A percentile compares a stretch with the other conserved stretches of the same genome.
Evolutionary conservation across 2,329 filamentous ascomycete species (phyloP).

Genomic region (Graphiopsis chlorocephala): DNA sequence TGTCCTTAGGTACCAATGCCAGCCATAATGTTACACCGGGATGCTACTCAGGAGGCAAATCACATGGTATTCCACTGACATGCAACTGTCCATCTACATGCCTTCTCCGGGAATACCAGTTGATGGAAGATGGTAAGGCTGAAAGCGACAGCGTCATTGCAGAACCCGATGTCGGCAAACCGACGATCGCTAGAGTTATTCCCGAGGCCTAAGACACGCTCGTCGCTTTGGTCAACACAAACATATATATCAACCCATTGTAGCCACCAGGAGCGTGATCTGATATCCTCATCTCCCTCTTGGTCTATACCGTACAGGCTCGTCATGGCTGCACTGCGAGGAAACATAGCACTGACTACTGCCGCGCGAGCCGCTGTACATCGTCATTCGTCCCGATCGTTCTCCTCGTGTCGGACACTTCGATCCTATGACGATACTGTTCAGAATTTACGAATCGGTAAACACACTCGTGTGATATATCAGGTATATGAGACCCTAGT

Average conservation of each 20-base stretch:
- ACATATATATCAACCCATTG: background rate
- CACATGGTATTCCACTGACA: too few species aligned
- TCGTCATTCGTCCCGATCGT: conserved; percentile 17
- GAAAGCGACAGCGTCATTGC: background rate
- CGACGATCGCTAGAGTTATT: conserved; percentile 10
- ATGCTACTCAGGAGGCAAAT: background rate
- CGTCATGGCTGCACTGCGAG: conserved; percentile 25
- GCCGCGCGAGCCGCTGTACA: background rate
- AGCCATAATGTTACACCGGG: background rate
- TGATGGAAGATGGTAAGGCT: background rate
- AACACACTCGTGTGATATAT: conserved; percentile 65
- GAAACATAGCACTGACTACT: conserved; percentile 20
- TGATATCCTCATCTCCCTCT: background rate
- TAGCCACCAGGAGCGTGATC: background rate
- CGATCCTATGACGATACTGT: conserved; percentile 61
- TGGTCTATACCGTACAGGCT: background rate
- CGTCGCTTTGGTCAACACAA: background rate
- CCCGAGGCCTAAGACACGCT: conserved; percentile 7
- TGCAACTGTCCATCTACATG: too few species aligned
- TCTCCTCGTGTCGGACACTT: conserved; percentile 28
- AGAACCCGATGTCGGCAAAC: conserved; percentile 13
- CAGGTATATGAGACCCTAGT: conserved; percentile 39
- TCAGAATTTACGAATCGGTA: conserved; percentile 63
- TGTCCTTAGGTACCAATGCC: background rate
- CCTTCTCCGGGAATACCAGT: too few species aligned